phyloP scores from a whole-genome alignment of 176 grass and related monocot genomes.

The Carex parvula region DNA sequence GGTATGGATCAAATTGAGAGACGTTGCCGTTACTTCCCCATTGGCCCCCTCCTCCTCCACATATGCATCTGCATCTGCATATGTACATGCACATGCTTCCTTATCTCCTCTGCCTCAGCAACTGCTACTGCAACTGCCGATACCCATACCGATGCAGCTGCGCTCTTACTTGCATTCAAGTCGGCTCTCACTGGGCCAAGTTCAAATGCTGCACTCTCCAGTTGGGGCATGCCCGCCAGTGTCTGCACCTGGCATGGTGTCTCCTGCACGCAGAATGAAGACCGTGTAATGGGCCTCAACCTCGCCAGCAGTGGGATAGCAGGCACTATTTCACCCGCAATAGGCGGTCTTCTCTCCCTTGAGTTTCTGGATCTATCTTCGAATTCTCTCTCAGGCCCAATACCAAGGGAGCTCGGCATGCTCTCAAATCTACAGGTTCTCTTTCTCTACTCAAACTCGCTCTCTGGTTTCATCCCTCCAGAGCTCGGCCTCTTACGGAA shows the following conservation, averaged over 20 bases:
- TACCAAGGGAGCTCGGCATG: slow-evolving; percentile 56
- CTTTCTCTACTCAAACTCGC: slow-evolving; percentile 78
- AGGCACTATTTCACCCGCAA: slow-evolving; percentile 49
- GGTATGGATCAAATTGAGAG: not conserved
- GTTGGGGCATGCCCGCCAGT: slow-evolving; percentile 22
- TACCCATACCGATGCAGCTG: slow-evolving; percentile 23
- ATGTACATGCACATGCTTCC: not conserved
- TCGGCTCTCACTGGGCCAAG: slow-evolving; percentile 43
- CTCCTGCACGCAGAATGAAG: slow-evolving; percentile 32
- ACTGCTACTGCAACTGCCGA: not conserved
- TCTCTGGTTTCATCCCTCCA: slow-evolving; percentile 53
- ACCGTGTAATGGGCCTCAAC: slow-evolving; percentile 55
- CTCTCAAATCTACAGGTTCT: slow-evolving; percentile 59
- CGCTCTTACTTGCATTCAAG: slow-evolving; percentile 54
- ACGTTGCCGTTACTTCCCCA: not conserved
- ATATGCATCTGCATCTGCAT: not conserved
- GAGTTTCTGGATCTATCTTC: slow-evolving; percentile 82
- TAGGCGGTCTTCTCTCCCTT: slow-evolving; percentile 41
- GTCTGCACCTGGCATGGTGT: slow-evolving; percentile 73
- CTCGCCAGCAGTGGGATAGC: slow-evolving; percentile 52
- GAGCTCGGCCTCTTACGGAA: slow-evolving; percentile 73
- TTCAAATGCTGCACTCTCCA: slow-evolving; percentile 42
- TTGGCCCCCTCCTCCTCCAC: not conserved
- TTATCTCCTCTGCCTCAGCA: not conserved
- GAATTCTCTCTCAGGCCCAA: slow-evolving; percentile 58